These are phyloP conservation scores for Alternaria novae-zelandiae DNA, from an alignment of 2,329 filamentous ascomycete genomes.

Conservation along the genomic window DNA sequence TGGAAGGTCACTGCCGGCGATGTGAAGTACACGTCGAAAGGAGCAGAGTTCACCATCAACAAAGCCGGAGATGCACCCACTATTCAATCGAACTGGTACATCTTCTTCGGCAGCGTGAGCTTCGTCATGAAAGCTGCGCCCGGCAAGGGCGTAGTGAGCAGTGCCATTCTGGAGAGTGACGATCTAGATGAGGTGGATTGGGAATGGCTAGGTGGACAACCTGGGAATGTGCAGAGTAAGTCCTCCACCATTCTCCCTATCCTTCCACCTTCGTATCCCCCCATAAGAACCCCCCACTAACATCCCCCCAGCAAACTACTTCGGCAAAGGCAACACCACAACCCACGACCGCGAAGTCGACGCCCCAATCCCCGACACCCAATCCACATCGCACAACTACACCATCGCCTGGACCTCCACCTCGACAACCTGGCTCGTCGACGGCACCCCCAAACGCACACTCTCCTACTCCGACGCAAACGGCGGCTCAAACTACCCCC, in stretches of 20 bases:
- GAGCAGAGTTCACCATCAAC: slow-evolving; percentile 56
- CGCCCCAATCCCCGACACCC: slow-evolving; percentile 60
- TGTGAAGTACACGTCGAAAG: slow-evolving; percentile 50
- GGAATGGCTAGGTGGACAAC: slow-evolving; percentile 74
- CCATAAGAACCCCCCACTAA: slow-evolving; percentile 56
- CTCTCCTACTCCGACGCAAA: slow-evolving; percentile 60
- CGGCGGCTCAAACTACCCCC: slow-evolving; percentile 68
- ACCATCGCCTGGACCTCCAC: slow-evolving; percentile 72
- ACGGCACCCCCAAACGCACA: slow-evolving; percentile 68
- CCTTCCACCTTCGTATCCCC: slow-evolving; percentile 34
- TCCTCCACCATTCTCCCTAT: slow-evolving; percentile 48
- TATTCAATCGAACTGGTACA: slow-evolving; percentile 78
- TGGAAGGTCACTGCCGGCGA: slow-evolving; percentile 40
- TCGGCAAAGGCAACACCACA: slow-evolving; percentile 51
- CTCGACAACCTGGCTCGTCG: slow-evolving; percentile 70
- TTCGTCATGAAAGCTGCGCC: slow-evolving; percentile 74
- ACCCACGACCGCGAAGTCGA: slow-evolving; percentile 71
- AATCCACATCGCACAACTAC: slow-evolving; percentile 67
- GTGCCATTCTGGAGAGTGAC: slow-evolving; percentile 80
- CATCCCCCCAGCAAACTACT: slow-evolving; percentile 35
- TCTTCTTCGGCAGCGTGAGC: slow-evolving; percentile 82
- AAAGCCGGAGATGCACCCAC: slow-evolving; percentile 62
- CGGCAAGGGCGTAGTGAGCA: slow-evolving; percentile 76
- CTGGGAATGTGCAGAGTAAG: slow-evolving; percentile 69
- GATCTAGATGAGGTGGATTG: slow-evolving; percentile 87